Evolutionary conservation across 129 eudicot species (phyloP), one percentile per base, ranked within the genome.

Genomic region (Saussurea involucrata): DNA sequence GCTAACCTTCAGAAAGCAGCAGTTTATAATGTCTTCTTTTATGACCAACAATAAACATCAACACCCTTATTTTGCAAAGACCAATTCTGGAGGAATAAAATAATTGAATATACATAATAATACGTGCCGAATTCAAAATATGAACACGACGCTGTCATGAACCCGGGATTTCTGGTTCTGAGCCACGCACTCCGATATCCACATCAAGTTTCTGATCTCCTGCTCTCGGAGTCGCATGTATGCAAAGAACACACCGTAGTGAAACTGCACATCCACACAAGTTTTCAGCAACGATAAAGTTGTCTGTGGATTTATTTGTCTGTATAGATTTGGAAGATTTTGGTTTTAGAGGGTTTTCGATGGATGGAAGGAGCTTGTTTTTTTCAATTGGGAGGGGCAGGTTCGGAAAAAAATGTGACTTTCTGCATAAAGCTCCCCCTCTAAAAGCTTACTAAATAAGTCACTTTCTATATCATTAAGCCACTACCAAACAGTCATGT

Each of bases 141-240:
- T 94, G 80, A 91, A 87, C 63, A 94, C 98, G 24, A 94, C 98
- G 29, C 98, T 94, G 78, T 94, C 97, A 21, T 94, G 97, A 28
- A 94, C 98, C 75, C 98, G 70, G 76, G 98, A 87, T 80, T 94
- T 94, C 85, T 94, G 98, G 92, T 94, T 94, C 75, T 94, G 98
- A 13, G 98, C 96, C 65, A 94, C 97, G 40, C 98, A 94, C 83
- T 94, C 98, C 0, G 98, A 94, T 76, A 94, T 94, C 98, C 98
- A 94, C 98, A 94, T 94, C 83, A 94, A 77, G 89, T 94, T 94
- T 74, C 98, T 83, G 80, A 94, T 94, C 88, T 94, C 98, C 85
- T 91, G 97, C 86, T 94, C 98, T 83, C 88, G 82, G 83, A 94
- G 49, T 81, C 98, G 87, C 89, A 94, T 89, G 82, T 94, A 94